Base-by-base conservation (phyloP, 108 stramenopile species). In the Cyclostephanos tholiformis region DNA sequence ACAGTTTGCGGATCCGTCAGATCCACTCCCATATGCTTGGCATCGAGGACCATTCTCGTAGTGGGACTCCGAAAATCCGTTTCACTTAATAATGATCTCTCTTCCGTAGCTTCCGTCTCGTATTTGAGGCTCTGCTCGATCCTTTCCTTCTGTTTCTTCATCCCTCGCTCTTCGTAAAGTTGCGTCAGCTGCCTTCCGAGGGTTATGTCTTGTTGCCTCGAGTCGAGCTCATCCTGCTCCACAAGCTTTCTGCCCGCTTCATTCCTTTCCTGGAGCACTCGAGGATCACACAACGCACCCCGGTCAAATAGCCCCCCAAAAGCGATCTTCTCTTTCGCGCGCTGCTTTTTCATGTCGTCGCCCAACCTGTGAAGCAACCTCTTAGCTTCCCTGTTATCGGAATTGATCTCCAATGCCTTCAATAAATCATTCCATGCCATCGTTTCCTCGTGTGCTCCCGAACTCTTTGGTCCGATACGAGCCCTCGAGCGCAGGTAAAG, bases 291-390 rank as follows among this genome's bases (percentile, higher is more conserved):
- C 12, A 83, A 38, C 30, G 76, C 79, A 23, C 78, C 85, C 2
- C 85, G 67, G 25, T 71, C 62, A 51, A 85, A 85, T 27, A 83
- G 66, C 2, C 82, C 85, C 3, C 65, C 29, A 56, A 76, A 85
- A 2, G 44, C 41, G 23, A 62, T 43, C 35, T 83, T 82, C 23
- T 84, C 80, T 25, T 58, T 65, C 13, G 30, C 11, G 53, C 52
- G 60, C 38, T 82, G 80, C 8, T 32, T 63, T 46, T 44, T 75
- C 29, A 62, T 48, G 12, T 67, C 27, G 10, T 16, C 13, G 22
- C 26, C 58, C 48, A 70, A 16, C 22, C 30, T 44, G 23, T 48
- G 65, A 2, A 77, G 53, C 16, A 62, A 32, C 63, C 57, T 65
- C 51, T 63, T 69, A 17, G 76, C 56, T 16, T 75, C 52, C 6